Evolutionary conservation across 164 flowering plant species (phyloP).

Genomic region (Hamamelis virginiana): DNA sequence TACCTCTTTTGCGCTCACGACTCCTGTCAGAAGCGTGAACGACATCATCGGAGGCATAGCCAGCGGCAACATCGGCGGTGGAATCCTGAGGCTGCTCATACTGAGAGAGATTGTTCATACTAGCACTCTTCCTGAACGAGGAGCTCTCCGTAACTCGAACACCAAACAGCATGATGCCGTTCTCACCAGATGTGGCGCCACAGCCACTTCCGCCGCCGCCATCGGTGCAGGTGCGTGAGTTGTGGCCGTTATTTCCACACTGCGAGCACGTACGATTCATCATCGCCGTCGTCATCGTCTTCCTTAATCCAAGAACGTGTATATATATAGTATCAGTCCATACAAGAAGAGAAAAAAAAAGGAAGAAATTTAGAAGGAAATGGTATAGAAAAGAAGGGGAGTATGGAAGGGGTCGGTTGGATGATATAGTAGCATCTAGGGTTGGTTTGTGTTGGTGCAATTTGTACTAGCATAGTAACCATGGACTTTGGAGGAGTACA

Average conservation of each 20-base stretch:
- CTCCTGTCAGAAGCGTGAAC: conserved; percentile 69
- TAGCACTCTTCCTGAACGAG: conserved; percentile 54
- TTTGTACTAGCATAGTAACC: too few species aligned
- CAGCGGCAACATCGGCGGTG: conserved; percentile 38
- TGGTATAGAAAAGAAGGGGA: not conserved
- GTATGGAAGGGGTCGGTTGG: not conserved
- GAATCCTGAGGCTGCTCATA: conserved; percentile 45
- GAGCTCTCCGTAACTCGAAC: conserved; percentile 40
- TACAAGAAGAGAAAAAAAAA: not conserved
- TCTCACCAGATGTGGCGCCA: conserved; percentile 12
- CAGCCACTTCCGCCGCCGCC: conserved; percentile 18
- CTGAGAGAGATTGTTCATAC: conserved; percentile 64
- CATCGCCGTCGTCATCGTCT: not conserved
- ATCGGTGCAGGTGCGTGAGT: conserved; percentile 63
- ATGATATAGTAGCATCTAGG: not conserved
- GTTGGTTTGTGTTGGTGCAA: not conserved
- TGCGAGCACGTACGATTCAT: conserved; percentile 60
- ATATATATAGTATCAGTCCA: not conserved
- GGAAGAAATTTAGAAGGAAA: not conserved
- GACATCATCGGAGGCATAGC: conserved; percentile 85
- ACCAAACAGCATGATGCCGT: conserved; percentile 66
- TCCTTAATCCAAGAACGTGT: too few species aligned
- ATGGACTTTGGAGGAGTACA: not conserved
- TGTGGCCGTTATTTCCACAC: conserved; percentile 66
- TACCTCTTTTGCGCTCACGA: conserved; percentile 93